Percentiles rank a stretch among this genome's conserved stretches.
Conservation (phyloP, 2,329 filamentous ascomycete genomes). For the Colletotrichum sp. region DNA sequence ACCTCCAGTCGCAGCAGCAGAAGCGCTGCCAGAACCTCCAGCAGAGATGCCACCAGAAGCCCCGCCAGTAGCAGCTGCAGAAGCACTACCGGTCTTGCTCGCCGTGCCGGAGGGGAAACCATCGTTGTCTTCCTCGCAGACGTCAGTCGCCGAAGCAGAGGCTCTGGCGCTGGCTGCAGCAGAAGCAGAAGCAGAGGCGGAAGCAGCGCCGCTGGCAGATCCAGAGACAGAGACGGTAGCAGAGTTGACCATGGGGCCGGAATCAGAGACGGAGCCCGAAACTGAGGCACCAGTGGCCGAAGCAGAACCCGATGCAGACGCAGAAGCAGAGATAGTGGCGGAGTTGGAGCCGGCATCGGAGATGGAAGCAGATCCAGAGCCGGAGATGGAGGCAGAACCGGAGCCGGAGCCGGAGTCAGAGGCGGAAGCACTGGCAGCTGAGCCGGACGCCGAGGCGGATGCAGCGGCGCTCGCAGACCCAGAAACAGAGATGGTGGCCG, state of each 20-base stretch:
- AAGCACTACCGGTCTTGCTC: not conserved
- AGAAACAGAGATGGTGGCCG: not conserved
- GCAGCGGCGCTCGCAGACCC: not conserved
- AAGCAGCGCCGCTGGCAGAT: not conserved
- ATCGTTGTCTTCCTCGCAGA: constrained; percentile 18
- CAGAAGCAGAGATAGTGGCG: not conserved
- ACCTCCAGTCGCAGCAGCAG: constrained; percentile 12
- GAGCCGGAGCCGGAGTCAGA: not conserved
- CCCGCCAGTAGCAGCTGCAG: constrained; percentile 1
- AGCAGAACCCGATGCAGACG: constrained; percentile 1
- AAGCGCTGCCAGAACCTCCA: constrained; percentile 14
- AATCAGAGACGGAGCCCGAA: not conserved
- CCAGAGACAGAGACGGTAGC: not conserved
- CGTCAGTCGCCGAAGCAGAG: not conserved
- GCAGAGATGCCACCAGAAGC: not conserved
- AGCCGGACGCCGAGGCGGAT: not conserved
- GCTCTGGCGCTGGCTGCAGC: not conserved
- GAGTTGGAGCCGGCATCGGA: not conserved
- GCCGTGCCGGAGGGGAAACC: not conserved
- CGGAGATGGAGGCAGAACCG: not conserved
- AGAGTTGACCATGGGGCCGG: not conserved
- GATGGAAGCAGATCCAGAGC: not conserved
- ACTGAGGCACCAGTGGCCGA: not conserved
- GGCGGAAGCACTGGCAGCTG: not conserved
- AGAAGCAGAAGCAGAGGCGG: not conserved